A percentile compares a stretch with the other conserved stretches of the same genome.
Conservation (phyloP, 306 rosid species). For the Vicia faba region DNA sequence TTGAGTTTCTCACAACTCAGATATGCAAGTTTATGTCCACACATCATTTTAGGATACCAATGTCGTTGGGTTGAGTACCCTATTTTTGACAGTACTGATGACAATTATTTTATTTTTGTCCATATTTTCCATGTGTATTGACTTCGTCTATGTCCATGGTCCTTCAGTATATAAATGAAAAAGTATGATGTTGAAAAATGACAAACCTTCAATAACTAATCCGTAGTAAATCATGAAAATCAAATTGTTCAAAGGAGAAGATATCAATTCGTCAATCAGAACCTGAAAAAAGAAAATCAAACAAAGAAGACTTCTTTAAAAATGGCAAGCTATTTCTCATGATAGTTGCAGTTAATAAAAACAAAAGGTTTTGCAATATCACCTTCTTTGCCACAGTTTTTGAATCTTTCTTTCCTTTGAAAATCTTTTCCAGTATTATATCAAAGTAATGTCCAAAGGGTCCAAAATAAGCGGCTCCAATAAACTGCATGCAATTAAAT, state of each 20-base stretch:
- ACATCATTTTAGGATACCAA: no score
- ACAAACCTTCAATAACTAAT: conserved; percentile 74
- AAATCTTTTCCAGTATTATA: conserved; percentile 66
- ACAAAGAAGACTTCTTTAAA: conserved; percentile 3
- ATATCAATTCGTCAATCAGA: conserved; percentile 76
- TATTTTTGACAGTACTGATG: no score
- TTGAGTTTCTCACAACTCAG: no score
- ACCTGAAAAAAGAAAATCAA: conserved; percentile 56
- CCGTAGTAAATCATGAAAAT: conserved; percentile 88
- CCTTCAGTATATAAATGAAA: no score
- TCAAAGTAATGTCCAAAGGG: conserved; percentile 90
- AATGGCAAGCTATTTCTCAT: conserved; percentile 10
- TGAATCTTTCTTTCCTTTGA: conserved; percentile 90
- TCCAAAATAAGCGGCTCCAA: conserved; percentile 92
- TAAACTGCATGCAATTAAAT: conserved; percentile 56
- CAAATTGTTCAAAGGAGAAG: conserved; percentile 92
- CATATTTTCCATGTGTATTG: no score
- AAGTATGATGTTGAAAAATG: conserved; percentile 28
- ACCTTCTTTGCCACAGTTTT: conserved; percentile 93
- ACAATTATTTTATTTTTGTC: no score
- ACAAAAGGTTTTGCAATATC: conserved; percentile 33
- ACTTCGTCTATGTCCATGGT: no score
- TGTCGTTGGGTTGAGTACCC: no score
- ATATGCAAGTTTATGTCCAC: no score
- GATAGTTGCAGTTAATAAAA: conserved; percentile 16